A percentile compares a stretch with the other conserved stretches of the same genome.
phyloP scores from a whole-genome alignment of 106 monocot species.

The Phalaenopsis equestris region DNA sequence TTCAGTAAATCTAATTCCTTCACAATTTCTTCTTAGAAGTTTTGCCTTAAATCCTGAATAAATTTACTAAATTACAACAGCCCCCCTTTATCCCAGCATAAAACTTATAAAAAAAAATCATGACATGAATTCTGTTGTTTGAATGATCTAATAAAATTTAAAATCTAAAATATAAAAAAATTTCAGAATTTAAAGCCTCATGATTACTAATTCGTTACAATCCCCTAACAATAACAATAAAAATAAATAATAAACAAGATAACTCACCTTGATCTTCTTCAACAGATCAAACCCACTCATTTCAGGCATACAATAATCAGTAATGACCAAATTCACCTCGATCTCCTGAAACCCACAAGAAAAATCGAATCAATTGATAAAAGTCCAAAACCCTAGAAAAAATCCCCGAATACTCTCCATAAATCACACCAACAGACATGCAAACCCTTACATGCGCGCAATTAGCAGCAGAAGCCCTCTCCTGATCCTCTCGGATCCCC shows the following conservation, averaged over 20 bases:
- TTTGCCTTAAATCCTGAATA: no score
- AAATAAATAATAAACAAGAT: not conserved
- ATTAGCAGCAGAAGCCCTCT: not conserved
- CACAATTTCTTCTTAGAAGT: no score
- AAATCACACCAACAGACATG: not conserved
- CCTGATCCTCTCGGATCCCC: constrained; percentile 10
- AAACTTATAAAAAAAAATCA: no score
- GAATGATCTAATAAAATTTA: no score
- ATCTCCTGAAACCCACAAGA: constrained; percentile 15
- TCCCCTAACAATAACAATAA: not conserved
- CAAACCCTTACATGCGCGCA: constrained; percentile 10
- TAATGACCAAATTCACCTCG: constrained; percentile 72
- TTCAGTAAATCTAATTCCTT: no score
- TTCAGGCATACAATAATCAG: constrained; percentile 93
- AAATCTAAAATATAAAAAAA: no score
- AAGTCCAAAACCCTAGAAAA: not conserved
- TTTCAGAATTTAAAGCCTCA: no score
- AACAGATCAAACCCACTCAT: constrained; percentile 95
- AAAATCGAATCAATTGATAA: not conserved
- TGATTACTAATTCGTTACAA: no score
- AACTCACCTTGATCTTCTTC: constrained; percentile 71
- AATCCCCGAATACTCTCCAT: not conserved
- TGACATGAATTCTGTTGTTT: no score
- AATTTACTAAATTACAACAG: no score
- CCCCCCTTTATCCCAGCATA: no score